phyloP scores from a whole-genome alignment of 2,329 filamentous ascomycete species.

The Calonectria hawksworthii region DNA sequence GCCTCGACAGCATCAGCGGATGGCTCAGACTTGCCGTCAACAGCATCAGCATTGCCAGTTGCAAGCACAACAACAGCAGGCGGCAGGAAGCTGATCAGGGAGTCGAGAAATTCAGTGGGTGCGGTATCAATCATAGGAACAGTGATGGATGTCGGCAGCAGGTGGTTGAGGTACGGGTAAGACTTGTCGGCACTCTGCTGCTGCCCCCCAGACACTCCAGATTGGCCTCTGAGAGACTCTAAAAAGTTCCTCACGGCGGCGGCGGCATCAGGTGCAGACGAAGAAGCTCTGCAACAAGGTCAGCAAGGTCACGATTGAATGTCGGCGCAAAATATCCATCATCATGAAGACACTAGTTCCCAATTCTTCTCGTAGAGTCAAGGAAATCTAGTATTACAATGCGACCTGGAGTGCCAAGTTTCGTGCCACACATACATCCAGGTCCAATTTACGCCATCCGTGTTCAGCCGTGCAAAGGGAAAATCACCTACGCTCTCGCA shows the following conservation, averaged over 20 bases:
- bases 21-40: conserved; percentile 73
- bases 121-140: conserved; percentile 79
- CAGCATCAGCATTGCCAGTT: conserved; percentile 71
- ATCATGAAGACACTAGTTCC: conserved; percentile 44
- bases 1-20: conserved; percentile 77
- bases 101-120: conserved; percentile 77
- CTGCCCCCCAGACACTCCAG: conserved; percentile 55
- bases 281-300: conserved; percentile 69
- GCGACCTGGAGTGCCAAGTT: conserved; percentile 43
- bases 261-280: conserved; percentile 76
- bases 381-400: conserved; percentile 52
- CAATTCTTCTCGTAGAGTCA: conserved; percentile 45
- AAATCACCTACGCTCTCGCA: conserved; percentile 95
- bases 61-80: conserved; percentile 83
- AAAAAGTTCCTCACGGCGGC: conserved; percentile 90
- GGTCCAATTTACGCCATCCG: conserved; percentile 41
- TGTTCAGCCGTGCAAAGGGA: conserved; percentile 49
- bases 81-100: conserved; percentile 83
- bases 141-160: conserved; percentile 83
- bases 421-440: conserved; percentile 36
- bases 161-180: conserved; percentile 88
- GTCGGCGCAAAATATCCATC: conserved; percentile 40
- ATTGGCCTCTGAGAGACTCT: conserved; percentile 78
- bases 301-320: conserved; percentile 54
- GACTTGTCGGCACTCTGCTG: conserved; percentile 64